phyloP scores from a whole-genome alignment of 352 stramenopile genomes.

The Phytophthora agathidicida region DNA sequence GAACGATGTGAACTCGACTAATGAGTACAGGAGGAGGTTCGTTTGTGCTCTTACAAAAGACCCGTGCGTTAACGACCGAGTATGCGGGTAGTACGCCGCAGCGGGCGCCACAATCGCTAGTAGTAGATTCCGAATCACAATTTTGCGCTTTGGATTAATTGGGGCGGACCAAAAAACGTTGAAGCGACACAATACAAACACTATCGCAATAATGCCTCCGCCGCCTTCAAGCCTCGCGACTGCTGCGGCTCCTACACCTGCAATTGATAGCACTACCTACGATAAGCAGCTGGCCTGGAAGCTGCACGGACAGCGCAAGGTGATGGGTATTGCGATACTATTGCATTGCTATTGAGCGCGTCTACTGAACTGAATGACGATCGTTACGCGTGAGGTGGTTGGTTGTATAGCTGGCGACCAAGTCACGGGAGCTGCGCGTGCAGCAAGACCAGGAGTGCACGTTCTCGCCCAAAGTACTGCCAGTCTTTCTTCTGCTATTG shows the following conservation, averaged over 20 bases:
- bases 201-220: not conserved
- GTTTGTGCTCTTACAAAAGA: too few species aligned
- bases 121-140: too few species aligned
- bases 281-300: slow-evolving; percentile 75
- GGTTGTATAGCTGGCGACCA: slow-evolving; percentile 37
- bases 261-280: slow-evolving; percentile 42
- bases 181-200: slow-evolving; percentile 6
- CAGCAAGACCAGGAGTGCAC: slow-evolving; percentile 59
- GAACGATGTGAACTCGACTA: too few species aligned
- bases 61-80: too few species aligned
- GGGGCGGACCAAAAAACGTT: too few species aligned
- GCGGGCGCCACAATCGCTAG: too few species aligned
- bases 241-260: too few species aligned
- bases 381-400: not conserved
- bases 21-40: too few species aligned
- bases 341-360: too few species aligned
- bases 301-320: slow-evolving; percentile 56
- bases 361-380: too few species aligned
- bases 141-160: too few species aligned
- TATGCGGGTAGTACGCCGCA: too few species aligned
- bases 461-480: slow-evolving; percentile 59
- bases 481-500: not conserved
- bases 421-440: slow-evolving; percentile 47
- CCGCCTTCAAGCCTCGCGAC: not conserved
- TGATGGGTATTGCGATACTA: slow-evolving; percentile 1